A percentile compares a stretch with the other conserved stretches of the same genome.
phyloP scores from a whole-genome alignment of 352 stramenopile species.

The Discostella stelligera region DNA sequence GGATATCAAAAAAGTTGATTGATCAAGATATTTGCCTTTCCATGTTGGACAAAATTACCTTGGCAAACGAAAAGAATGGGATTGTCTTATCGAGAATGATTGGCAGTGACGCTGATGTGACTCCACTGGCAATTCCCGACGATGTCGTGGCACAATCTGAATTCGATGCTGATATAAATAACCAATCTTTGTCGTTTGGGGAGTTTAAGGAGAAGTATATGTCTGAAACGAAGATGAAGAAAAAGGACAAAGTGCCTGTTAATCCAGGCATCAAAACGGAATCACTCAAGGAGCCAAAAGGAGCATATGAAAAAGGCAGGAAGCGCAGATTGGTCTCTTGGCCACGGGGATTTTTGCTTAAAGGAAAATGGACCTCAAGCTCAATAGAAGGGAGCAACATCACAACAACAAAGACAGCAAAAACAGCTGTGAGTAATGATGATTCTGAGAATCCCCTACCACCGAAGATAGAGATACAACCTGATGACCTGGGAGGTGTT shows the following conservation, averaged over 20 bases:
- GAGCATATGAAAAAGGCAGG: slow-evolving; percentile 44
- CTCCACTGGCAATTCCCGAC: slow-evolving; percentile 25
- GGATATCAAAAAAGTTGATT: slow-evolving; percentile 65
- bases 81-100: background rate
- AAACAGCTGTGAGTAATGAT: background rate
- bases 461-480: slow-evolving; percentile 31
- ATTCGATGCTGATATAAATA: slow-evolving; percentile 35
- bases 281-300: slow-evolving; percentile 37
- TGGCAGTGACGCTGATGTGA: background rate
- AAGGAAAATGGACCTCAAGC: slow-evolving; percentile 3
- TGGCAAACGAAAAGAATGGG: slow-evolving; percentile 46
- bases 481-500: slow-evolving; percentile 66
- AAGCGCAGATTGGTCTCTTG: slow-evolving; percentile 21
- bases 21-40: slow-evolving; percentile 81
- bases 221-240: slow-evolving; percentile 19
- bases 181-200: slow-evolving; percentile 38
- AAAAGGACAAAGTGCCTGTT: slow-evolving; percentile 23
- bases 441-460: slow-evolving; percentile 8
- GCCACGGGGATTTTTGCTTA: slow-evolving; percentile 1
- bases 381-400: background rate
- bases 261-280: slow-evolving; percentile 15
- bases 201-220: slow-evolving; percentile 48
- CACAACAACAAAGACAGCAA: background rate
- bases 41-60: slow-evolving; percentile 75
- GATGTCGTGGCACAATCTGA: slow-evolving; percentile 28